Percentiles rank a stretch among this genome's conserved stretches.
Evolutionary conservation across 1,284 basidiomycete species (phyloP).

Genomic region (Thelephora terrestris): DNA sequence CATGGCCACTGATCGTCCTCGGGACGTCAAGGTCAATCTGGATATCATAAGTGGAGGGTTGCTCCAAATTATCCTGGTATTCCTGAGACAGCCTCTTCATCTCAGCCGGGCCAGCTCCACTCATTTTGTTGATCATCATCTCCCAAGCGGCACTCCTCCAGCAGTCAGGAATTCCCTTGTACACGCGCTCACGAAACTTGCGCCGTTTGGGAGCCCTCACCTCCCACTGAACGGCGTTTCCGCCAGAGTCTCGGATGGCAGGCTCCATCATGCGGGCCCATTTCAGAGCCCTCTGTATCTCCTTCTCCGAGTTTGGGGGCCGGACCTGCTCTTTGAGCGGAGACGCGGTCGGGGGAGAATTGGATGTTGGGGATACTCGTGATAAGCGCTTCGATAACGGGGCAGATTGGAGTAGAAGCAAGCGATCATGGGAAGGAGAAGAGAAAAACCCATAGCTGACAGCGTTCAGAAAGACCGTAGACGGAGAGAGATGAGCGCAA

Average conservation of each 20-base stretch:
- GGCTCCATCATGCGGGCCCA: slow-evolving; percentile 84
- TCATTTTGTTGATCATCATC: slow-evolving; percentile 50
- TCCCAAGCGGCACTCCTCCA: slow-evolving; percentile 95
- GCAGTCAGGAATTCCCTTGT: slow-evolving; percentile 94
- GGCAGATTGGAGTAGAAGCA: slow-evolving; percentile 54
- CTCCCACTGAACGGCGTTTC: slow-evolving; percentile 69
- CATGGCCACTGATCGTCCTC: slow-evolving; percentile 90
- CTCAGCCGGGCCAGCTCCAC: slow-evolving; percentile 34
- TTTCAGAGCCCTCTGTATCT: slow-evolving; percentile 67
- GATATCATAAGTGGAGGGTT: slow-evolving; percentile 82
- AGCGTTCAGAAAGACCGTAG: slow-evolving; percentile 7
- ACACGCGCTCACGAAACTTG: slow-evolving; percentile 67
- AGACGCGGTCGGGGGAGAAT: slow-evolving; percentile 25
- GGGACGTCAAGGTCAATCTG: slow-evolving; percentile 99
- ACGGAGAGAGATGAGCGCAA: neutral
- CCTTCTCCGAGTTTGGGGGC: slow-evolving; percentile 44
- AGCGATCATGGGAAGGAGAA: slow-evolving; percentile 65
- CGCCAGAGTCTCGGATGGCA: slow-evolving; percentile 58
- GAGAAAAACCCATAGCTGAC: slow-evolving; percentile 80
- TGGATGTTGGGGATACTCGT: slow-evolving; percentile 32
- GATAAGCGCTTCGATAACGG: slow-evolving; percentile 56
- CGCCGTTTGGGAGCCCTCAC: slow-evolving; percentile 52
- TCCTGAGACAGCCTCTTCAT: slow-evolving; percentile 35
- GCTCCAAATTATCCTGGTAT: slow-evolving; percentile 61
- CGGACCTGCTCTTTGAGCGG: slow-evolving; percentile 12